A percentile compares a stretch with the other conserved stretches of the same genome.
Conservation (phyloP, 352 stramenopile species). For the Blastocystis sp. region DNA sequence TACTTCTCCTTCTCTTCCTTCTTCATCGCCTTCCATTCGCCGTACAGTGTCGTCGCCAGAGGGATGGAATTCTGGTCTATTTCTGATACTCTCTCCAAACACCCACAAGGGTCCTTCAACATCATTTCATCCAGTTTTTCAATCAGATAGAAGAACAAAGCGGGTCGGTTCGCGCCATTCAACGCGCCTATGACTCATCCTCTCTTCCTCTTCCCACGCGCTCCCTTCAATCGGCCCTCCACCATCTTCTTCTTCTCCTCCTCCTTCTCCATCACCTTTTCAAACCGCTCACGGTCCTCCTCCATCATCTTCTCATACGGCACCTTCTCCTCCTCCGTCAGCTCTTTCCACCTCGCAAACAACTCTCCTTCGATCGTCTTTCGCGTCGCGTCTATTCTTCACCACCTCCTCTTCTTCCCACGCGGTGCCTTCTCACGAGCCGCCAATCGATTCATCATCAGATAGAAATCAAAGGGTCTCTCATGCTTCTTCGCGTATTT, state of each 20-base stretch:
- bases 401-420: background rate
- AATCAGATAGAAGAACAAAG: constrained; percentile 21
- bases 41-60: background rate
- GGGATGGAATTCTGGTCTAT: background rate
- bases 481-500: background rate
- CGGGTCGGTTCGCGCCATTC: background rate
- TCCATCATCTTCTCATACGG: background rate
- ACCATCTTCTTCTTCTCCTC: background rate
- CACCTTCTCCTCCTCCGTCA: constrained; percentile 1
- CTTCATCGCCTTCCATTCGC: background rate
- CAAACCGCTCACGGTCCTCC: background rate
- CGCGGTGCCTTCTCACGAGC: background rate
- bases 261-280: constrained; percentile 16
- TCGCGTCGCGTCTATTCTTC: background rate
- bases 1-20: background rate
- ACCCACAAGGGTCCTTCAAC: background rate
- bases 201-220: background rate
- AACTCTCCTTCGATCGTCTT: constrained; percentile 18
- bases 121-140: background rate
- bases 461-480: background rate
- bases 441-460: background rate
- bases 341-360: constrained; percentile 4
- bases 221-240: background rate
- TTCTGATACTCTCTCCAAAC: background rate
- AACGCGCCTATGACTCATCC: background rate